Evolutionary conservation across 331 rosid species (phyloP), one percentile per base, ranked within the genome.

Genomic region (Prunus yedoensis): DNA sequence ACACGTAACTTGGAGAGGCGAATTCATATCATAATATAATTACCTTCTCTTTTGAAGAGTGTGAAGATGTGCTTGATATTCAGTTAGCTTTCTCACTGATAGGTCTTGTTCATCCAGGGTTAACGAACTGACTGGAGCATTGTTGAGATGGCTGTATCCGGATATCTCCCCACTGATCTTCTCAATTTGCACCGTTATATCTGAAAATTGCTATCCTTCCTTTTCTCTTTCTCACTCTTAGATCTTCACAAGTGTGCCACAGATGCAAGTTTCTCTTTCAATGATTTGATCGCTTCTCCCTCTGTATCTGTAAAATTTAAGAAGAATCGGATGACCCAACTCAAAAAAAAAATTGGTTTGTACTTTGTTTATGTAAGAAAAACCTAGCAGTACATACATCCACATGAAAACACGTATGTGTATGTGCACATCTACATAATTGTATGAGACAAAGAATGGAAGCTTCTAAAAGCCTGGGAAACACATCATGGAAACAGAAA

Each of bases 31-130:
- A 75, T 56, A 25, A 82, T 70, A 74, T 58, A 5, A 58, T 20
- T 81, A 92, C 98, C 96, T 94, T 94, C 83, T 94, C 97, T 89
- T 94, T 81, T 94, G 97, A 80, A 94, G 91, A 74, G 82, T 35
- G 64, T 82, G 91, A 43, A 94, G 95, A 80, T 85, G 96, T 10
- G 83, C 83, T 87, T 90, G 97, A 81, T 83, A 89, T 71, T 94
- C 99, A 72, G 85, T 92, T 10, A 94, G 92, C 88, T 90, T 92
- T 85, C 99, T 87, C 65, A 85, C 80, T 0, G 99, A 94, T 78
- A 92, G 74, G 79, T 94, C 99, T 27, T 87, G 89, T 21, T 92
- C 97, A 28, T 87, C 97, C 32, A 74, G 67, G 74, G 71, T 65
- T 47, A 80, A 32, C 64, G 86, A 70, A 77, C 72, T 65, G 56